Conservation (phyloP, 352 stramenopile species). For the Phytopythium oedochilum region DNA sequence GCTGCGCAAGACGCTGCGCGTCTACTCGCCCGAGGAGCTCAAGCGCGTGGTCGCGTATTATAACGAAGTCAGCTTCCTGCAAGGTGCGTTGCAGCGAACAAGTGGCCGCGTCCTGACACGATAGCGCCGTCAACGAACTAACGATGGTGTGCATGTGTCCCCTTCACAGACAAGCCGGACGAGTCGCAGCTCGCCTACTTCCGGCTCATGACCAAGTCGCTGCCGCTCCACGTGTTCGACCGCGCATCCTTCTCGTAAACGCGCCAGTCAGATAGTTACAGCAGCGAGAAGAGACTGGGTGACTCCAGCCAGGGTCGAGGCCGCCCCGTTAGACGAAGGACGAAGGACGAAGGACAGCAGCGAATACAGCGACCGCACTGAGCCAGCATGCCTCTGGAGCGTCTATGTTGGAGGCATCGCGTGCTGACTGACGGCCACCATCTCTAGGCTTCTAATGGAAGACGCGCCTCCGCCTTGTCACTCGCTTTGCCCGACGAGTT, state of each 20-base stretch:
- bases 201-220: slow-evolving; percentile 81
- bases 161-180: slow-evolving; percentile 52
- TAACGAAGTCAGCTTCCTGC: slow-evolving; percentile 75
- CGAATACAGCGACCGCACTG: slow-evolving; percentile 1
- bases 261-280: slow-evolving; percentile 3
- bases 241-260: slow-evolving; percentile 78
- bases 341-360: not conserved
- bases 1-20: slow-evolving; percentile 69
- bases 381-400: not conserved
- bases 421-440: not conserved
- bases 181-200: slow-evolving; percentile 77
- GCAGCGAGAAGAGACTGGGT: not conserved
- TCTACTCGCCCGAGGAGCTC: slow-evolving; percentile 78
- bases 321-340: not conserved
- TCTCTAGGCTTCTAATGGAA: not conserved
- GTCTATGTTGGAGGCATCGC: not conserved
- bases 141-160: slow-evolving; percentile 3
- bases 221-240: slow-evolving; percentile 77
- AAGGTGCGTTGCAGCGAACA: too few species aligned
- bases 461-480: not conserved
- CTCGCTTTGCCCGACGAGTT: slow-evolving; percentile 19
- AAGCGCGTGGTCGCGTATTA: slow-evolving; percentile 77
- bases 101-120: too few species aligned
- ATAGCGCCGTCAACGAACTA: not conserved
- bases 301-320: not conserved